Evolutionary conservation across 371 early-diverging fungal species (phyloP), one percentile per base, ranked within the genome.

Genomic region (Umbelopsis sp.): DNA sequence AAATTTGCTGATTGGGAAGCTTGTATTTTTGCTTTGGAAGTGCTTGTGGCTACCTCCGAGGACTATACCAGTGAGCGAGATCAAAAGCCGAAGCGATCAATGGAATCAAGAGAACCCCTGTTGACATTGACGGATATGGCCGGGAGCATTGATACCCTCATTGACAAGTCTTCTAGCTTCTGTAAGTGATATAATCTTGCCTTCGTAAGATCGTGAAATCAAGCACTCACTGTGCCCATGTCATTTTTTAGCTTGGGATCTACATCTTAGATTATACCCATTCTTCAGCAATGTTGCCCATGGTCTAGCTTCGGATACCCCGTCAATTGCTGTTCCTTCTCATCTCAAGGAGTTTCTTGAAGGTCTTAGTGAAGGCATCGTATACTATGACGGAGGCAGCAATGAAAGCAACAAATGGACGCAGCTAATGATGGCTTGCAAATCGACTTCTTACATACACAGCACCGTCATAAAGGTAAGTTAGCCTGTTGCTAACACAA

Each of bases 1-100:
- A 24, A 32, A 35, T 57, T 18, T 29, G n/a, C 35, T 1, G 57
- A 57, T 32, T 57, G 57, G 57, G 57, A 57, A 57, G 57, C 57
- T 7, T 57, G 32, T 5, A 16, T 29, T 8, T 35, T 11, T 29
- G 29, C 29, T 16, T 57, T 57, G 35, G 57, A 57, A 35, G 29
- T 18, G 35, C 57, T 57, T 18, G 6, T 57, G 14, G 16, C 9
- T 35, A 57, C 35, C 32, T 57, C 16, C 20, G 48, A 48, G 16
- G 18, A 48, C 41, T 41, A 41, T 12, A 41, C 0, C 12, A 12
- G 7, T 41, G 12, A 12, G 10, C 12, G 12, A 1, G 41, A 10
- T 10, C 41, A 41, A 41, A 41, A 7, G 41, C 41, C 0, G 41
- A 41, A 41, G 41, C 41, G 41, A 41, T 41, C 41, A 24, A 11